Conservation (phyloP, 139 green algal species). For the Chara braunii region DNA sequence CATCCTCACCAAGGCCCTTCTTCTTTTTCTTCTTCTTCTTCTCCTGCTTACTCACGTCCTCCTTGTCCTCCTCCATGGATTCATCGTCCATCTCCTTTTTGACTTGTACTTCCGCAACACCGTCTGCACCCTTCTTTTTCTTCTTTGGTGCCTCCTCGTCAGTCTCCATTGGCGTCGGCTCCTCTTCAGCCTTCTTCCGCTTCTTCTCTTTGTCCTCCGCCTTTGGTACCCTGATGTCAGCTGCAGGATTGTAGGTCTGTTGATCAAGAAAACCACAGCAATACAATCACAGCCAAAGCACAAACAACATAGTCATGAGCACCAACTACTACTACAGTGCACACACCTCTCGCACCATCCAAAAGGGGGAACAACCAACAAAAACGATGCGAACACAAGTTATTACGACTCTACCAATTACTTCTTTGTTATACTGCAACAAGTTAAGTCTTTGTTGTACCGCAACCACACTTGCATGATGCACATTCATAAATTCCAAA, state of each 20-base stretch:
- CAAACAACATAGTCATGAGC: neutral
- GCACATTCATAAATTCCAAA: too few relatives aligned
- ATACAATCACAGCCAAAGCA: neutral
- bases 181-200: slow-evolving; percentile 47
- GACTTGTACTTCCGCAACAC: too few relatives aligned
- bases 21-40: slow-evolving; percentile 40
- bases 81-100: too few relatives aligned
- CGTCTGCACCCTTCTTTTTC: slow-evolving; percentile 33
- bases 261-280: neutral
- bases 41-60: slow-evolving; percentile 69
- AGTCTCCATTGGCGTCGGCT: too few relatives aligned
- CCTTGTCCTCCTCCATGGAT: neutral
- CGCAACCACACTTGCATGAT: too few relatives aligned
- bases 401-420: neutral
- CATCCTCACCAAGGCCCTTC: slow-evolving; percentile 1
- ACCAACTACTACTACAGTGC: neutral
- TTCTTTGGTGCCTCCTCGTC: slow-evolving; percentile 51
- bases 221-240: slow-evolving; percentile 4
- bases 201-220: slow-evolving; percentile 70
- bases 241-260: slow-evolving; percentile 34
- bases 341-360: neutral
- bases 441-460: too few relatives aligned
- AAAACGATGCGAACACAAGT: neutral
- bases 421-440: too few relatives aligned
- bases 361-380: neutral